Base-by-base conservation (phyloP, 2,329 filamentous ascomycete genomes). In the Phialophora macrospora region DNA sequence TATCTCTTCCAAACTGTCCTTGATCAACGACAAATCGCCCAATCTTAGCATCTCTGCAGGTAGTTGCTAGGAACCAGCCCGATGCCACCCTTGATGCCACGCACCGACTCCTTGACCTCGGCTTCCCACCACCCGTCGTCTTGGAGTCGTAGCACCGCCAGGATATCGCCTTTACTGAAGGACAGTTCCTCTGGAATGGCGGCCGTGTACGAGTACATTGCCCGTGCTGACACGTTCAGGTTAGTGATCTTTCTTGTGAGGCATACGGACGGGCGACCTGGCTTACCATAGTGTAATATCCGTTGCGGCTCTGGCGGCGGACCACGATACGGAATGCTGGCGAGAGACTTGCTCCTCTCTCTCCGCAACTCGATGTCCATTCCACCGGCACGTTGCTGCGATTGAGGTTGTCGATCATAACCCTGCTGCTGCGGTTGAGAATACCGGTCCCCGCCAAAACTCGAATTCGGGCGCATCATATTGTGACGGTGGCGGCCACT, bases 61-160 rank as follows among this genome's bases (percentile, higher is more conserved):
- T 90, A 90, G 76, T 90, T 90, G 70, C 85, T 88, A 2, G 87
- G 87, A 59, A 90, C 87, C 71, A 90, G 78, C 26, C 87, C 87
- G 17, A 83, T 77, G 57, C 74, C 87, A 62, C 73, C 76, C n/a
- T 75, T 76, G 48, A 79, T 76, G 8, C 82, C 82, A 48, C 79
- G 80, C 20, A 55, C 52, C 48, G 20, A 51, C 22, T 89, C 88
- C 54, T 93, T 91, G 48, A 97, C 87, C 77, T 97, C 94, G 12
- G 96, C 96, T 80, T 99, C 95, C 71, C 96, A 99, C 95, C 95
- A 99, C 22, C 95, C 95, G 75, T 99, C 95, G 76, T 99, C 95
- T 79, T 99, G 95, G 74, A 96, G 87, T 66, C 93, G 86, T 55
- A 97, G 82, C 14, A 99, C 88, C 1, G 94, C 92, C 14, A 99